Conservation (phyloP, 306 rosid genomes). For the Fragaria ananassa region DNA sequence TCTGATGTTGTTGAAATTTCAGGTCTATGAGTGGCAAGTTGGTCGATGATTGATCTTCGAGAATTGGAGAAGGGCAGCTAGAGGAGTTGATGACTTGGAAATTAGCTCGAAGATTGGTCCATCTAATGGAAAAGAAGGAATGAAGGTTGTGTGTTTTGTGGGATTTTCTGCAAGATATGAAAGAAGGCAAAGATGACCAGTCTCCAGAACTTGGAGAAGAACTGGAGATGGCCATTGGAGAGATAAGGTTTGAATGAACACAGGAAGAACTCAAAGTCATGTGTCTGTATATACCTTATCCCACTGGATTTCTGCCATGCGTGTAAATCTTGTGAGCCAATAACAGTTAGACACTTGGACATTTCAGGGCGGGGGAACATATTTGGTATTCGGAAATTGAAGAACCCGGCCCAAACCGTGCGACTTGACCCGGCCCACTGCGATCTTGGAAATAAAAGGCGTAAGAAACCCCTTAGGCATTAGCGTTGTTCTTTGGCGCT, state of each 20-base stretch:
- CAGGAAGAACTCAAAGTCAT: not conserved
- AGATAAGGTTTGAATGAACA: conserved; percentile 21
- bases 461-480: too few relatives aligned
- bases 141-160: conserved; percentile 23
- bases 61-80: conserved; percentile 42
- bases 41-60: conserved; percentile 40
- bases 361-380: not conserved
- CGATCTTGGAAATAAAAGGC: too few relatives aligned
- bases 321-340: conserved; percentile 17
- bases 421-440: too few relatives aligned
- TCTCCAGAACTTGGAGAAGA: conserved; percentile 52
- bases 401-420: too few relatives aligned
- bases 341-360: not conserved
- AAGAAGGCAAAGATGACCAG: conserved; percentile 39
- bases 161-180: conserved; percentile 22
- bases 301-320: conserved; percentile 12
- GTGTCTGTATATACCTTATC: conserved; percentile 7
- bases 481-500: too few relatives aligned
- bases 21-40: conserved; percentile 31
- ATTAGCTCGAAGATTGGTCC: conserved; percentile 18
- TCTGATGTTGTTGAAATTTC: conserved; percentile 15
- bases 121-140: conserved; percentile 23
- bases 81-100: conserved; percentile 38
- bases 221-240: conserved; percentile 50
- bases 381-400: too few relatives aligned